Evolutionary conservation across 768 basidiomycete species (phyloP).

Genomic region (Kwoniella bestiolae): DNA sequence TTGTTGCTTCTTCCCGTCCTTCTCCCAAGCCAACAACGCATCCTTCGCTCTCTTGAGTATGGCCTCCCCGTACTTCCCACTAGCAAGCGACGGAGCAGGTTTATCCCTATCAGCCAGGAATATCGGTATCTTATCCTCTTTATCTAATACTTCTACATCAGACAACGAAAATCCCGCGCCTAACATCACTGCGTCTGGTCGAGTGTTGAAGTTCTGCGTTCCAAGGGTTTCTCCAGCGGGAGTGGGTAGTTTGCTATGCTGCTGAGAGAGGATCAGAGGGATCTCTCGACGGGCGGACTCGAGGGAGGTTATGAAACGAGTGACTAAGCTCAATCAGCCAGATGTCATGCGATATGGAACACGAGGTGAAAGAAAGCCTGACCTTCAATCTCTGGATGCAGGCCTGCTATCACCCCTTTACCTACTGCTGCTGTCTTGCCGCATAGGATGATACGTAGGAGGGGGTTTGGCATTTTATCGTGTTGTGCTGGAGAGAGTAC

Average conservation of each 20-base stretch:
- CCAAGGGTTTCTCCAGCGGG: not conserved
- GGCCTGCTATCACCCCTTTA: slow-evolving; percentile 1
- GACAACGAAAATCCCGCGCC: not conserved
- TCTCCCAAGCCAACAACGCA: not conserved
- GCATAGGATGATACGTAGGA: slow-evolving; percentile 4
- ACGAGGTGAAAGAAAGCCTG: too few species aligned
- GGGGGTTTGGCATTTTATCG: not conserved
- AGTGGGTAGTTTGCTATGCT: not conserved
- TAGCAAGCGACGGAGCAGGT: not conserved
- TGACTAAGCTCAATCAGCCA: too few species aligned
- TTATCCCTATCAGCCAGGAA: not conserved
- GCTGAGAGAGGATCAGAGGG: not conserved
- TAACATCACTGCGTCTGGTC: slow-evolving; percentile 4
- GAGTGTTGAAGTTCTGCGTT: not conserved
- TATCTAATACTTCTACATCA: not conserved
- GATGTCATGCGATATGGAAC: too few species aligned
- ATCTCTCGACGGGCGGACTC: not conserved
- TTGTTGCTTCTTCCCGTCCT: not conserved
- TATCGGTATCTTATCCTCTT: not conserved
- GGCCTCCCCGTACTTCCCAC: not conserved
- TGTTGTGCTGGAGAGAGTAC: not conserved
- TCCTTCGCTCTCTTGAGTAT: slow-evolving; percentile 2
- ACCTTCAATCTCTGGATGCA: slow-evolving; percentile 6
- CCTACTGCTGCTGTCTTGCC: not conserved
- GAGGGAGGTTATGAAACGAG: slow-evolving; percentile 5